Percentiles rank a stretch among this genome's conserved stretches.
Evolutionary conservation across 2,329 filamentous ascomycete species (phyloP).

Genomic region (Nemania diffusa): DNA sequence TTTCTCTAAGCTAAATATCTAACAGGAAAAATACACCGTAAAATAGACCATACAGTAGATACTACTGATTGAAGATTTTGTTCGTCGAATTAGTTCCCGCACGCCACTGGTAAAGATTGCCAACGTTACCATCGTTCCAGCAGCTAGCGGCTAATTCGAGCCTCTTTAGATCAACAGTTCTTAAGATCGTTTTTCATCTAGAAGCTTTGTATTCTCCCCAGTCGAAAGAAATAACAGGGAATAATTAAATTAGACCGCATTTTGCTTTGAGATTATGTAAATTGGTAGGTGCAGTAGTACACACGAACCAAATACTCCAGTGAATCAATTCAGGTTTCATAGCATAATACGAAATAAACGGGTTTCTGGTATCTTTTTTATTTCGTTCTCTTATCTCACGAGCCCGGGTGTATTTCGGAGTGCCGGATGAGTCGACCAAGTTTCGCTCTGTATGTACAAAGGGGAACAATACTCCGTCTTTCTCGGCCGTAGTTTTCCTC

Average conservation of each 20-base stretch:
- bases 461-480: not conserved
- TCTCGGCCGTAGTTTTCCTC: not conserved
- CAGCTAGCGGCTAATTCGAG: too few relatives aligned
- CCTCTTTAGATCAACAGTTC: too few relatives aligned
- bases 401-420: not conserved
- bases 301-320: not conserved
- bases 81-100: not conserved
- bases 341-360: not conserved
- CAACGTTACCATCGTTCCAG: not conserved
- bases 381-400: not conserved
- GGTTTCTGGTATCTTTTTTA: not conserved
- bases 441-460: conserved; percentile 28
- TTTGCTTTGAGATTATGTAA: not conserved
- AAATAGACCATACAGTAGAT: too few relatives aligned
- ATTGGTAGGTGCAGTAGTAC: not conserved
- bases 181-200: too few relatives aligned
- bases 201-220: too few relatives aligned
- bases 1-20: too few relatives aligned
- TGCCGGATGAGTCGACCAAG: not conserved
- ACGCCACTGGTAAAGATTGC: not conserved
- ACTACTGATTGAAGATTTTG: too few relatives aligned
- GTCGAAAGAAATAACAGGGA: too few relatives aligned
- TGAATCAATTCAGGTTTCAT: not conserved
- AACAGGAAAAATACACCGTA: too few relatives aligned
- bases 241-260: not conserved